Conservation (phyloP, 108 stramenopile genomes). For the Chaetoceros muelleri region DNA sequence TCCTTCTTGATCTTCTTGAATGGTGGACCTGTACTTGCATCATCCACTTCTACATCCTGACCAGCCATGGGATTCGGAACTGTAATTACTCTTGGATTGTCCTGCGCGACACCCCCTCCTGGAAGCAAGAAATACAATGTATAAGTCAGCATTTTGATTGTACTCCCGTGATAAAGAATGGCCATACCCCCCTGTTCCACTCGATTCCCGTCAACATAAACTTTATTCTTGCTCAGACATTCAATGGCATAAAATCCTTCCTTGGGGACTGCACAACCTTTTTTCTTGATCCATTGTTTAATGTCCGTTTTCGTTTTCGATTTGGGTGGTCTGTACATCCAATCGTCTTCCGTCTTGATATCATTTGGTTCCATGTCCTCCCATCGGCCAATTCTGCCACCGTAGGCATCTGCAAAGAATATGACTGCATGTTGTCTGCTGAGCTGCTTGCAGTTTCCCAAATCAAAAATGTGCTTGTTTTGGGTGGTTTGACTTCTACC, state of each 20-base stretch:
- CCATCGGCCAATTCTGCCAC: constrained; percentile 14
- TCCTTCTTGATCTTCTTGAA: constrained; percentile 1
- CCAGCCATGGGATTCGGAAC: not conserved
- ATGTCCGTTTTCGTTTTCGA: not conserved
- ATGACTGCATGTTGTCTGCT: constrained; percentile 28
- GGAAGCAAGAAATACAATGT: constrained; percentile 34
- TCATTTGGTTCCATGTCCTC: constrained; percentile 8
- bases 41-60: not conserved
- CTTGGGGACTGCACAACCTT: constrained; percentile 7
- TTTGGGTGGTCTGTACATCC: not conserved
- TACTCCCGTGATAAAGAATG: constrained; percentile 17
- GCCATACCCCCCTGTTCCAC: constrained; percentile 31
- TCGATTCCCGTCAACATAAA: constrained; percentile 26
- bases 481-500: constrained; percentile 41
- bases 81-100: constrained; percentile 1
- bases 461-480: constrained; percentile 32
- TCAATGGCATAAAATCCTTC: constrained; percentile 56
- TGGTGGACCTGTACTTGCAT: not conserved
- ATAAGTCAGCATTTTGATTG: constrained; percentile 18
- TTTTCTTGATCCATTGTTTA: constrained; percentile 1
- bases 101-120: not conserved
- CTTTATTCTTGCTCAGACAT: constrained; percentile 49
- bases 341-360: constrained; percentile 8
- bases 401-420: constrained; percentile 25
- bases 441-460: constrained; percentile 28